These are phyloP conservation scores for Thalassiosira allenii DNA, from an alignment of 352 stramenopile species.

Conservation along the genomic window DNA sequence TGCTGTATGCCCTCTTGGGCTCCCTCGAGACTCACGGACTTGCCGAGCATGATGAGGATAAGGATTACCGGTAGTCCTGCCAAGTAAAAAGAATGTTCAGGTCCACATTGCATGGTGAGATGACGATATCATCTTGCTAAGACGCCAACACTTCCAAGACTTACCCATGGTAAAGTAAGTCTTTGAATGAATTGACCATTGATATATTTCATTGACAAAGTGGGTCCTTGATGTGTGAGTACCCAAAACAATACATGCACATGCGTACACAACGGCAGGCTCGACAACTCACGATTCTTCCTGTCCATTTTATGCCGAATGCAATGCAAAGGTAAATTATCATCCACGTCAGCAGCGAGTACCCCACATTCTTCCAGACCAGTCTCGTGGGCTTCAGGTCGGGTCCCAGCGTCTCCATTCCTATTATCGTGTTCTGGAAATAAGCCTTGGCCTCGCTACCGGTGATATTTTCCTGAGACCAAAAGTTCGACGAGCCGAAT, in stretches of 20 bases:
- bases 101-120: too few species aligned
- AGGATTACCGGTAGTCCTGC: too few species aligned
- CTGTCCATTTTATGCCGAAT: constrained; percentile 70
- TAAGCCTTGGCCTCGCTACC: constrained; percentile 63
- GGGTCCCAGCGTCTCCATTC: constrained; percentile 55
- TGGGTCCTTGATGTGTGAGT: too few species aligned
- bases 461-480: constrained; percentile 41
- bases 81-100: too few species aligned
- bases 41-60: background rate
- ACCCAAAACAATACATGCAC: too few species aligned
- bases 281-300: constrained; percentile 44
- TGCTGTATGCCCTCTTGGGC: constrained; percentile 33
- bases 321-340: constrained; percentile 63
- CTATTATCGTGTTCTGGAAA: constrained; percentile 71
- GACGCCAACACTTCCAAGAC: too few species aligned
- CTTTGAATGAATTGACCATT: too few species aligned
- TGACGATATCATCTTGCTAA: too few species aligned
- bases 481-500: constrained; percentile 53
- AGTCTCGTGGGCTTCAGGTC: constrained; percentile 59
- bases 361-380: constrained; percentile 68
- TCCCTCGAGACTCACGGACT: constrained; percentile 35
- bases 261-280: too few species aligned
- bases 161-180: too few species aligned
- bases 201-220: too few species aligned
- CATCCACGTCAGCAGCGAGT: constrained; percentile 60